phyloP scores from a whole-genome alignment of 2,329 filamentous ascomycete species.

The Samsoniella hepiali region DNA sequence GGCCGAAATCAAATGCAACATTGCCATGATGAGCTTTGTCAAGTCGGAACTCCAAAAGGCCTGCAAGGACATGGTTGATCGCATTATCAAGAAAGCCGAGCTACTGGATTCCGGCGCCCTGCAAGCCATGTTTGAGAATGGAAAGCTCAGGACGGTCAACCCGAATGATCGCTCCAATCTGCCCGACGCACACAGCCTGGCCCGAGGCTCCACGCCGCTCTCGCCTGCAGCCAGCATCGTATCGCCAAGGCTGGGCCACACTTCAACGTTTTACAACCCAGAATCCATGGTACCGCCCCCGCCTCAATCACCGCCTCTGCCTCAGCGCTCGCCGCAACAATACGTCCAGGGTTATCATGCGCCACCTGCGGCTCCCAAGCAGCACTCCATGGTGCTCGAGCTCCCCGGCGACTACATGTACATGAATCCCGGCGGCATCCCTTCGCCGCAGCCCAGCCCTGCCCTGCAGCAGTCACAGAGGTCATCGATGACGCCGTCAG shows the following conservation, averaged over 20 bases:
- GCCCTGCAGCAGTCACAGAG: slow-evolving; percentile 31
- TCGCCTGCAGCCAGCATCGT: slow-evolving; percentile 2
- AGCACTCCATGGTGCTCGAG: slow-evolving; percentile 9
- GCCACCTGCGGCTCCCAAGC: neutral
- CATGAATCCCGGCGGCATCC: neutral
- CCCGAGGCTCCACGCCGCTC: neutral
- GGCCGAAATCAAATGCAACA: slow-evolving; percentile 67
- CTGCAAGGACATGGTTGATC: slow-evolving; percentile 62
- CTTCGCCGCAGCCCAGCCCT: slow-evolving; percentile 13
- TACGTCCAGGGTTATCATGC: neutral
- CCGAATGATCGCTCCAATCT: slow-evolving; percentile 46
- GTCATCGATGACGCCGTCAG: slow-evolving; percentile 33
- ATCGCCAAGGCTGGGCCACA: slow-evolving; percentile 9
- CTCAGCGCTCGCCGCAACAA: neutral
- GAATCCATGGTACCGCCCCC: neutral
- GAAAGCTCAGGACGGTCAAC: slow-evolving; percentile 58
- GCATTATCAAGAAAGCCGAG: slow-evolving; percentile 69
- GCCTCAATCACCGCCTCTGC: neutral
- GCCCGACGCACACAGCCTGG: neutral
- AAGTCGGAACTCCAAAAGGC: slow-evolving; percentile 65
- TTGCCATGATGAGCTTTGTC: slow-evolving; percentile 62
- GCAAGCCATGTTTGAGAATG: slow-evolving; percentile 65
- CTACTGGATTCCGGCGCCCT: slow-evolving; percentile 63
- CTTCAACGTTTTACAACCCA: slow-evolving; percentile 9
- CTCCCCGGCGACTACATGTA: slow-evolving; percentile 30